phyloP scores from a whole-genome alignment of 352 stramenopile species.

The Pythium coloratum region DNA sequence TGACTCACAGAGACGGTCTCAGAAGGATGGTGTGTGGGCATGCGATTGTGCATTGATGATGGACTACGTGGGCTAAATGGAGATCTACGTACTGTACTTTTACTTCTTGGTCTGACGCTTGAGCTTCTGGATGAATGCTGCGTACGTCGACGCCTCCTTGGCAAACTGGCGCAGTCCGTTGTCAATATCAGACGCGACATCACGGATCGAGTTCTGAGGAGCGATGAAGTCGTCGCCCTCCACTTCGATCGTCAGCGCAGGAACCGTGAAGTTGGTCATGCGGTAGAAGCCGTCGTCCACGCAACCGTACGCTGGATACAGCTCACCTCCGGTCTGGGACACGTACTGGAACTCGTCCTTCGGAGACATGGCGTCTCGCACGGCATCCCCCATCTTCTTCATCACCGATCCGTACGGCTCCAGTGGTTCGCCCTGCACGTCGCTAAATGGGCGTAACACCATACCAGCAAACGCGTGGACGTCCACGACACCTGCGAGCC shows the following conservation, averaged over 20 bases:
- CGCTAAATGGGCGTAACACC: constrained; percentile 69
- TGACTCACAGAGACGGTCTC: not conserved
- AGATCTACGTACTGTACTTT: not conserved
- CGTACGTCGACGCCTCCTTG: constrained; percentile 48
- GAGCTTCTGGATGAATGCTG: constrained; percentile 38
- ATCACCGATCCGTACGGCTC: constrained; percentile 60
- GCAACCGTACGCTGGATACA: constrained; percentile 74
- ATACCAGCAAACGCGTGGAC: constrained; percentile 61
- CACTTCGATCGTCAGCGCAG: constrained; percentile 69
- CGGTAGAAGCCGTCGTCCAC: constrained; percentile 67
- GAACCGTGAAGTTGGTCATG: constrained; percentile 59
- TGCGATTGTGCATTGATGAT: not conserved
- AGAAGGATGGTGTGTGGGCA: not conserved
- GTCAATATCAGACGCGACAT: constrained; percentile 56
- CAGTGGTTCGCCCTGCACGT: constrained; percentile 32
- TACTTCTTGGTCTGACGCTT: not conserved
- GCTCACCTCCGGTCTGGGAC: constrained; percentile 47
- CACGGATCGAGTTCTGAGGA: constrained; percentile 53
- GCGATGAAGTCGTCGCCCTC: constrained; percentile 70
- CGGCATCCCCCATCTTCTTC: constrained; percentile 41
- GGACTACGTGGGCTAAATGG: not conserved
- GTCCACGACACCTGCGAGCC: constrained; percentile 54
- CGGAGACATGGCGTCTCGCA: constrained; percentile 49
- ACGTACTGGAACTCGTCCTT: constrained; percentile 41
- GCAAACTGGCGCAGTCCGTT: constrained; percentile 60